Percentiles rank a stretch among this genome's conserved stretches.
Evolutionary conservation across 2,329 filamentous ascomycete species (phyloP).

Genomic region (Colletotrichum acutatum): DNA sequence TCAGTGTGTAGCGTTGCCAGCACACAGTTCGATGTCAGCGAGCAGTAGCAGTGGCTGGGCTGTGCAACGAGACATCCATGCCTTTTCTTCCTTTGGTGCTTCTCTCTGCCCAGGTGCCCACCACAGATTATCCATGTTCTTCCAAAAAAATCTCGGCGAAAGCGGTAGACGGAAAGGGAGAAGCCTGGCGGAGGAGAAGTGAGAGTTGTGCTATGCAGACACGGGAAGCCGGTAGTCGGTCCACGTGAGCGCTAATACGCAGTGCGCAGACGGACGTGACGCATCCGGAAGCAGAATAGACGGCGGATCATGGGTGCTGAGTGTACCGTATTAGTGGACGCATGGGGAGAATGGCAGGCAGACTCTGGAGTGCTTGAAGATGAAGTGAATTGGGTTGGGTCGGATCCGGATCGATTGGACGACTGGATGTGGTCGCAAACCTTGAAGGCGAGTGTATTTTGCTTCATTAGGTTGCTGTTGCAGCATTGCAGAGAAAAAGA

Average conservation of each 20-base stretch:
- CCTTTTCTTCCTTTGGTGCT: slow-evolving; percentile 1
- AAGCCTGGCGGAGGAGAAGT: background rate
- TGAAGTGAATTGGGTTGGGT: slow-evolving; percentile 13
- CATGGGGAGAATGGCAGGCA: background rate
- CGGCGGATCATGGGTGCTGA: slow-evolving; percentile 10
- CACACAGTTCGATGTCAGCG: slow-evolving; percentile 16
- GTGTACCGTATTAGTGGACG: background rate
- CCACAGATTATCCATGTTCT: background rate
- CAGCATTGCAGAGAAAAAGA: background rate
- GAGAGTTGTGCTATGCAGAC: slow-evolving; percentile 21
- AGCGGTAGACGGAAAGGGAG: slow-evolving; percentile 16
- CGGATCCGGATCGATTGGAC: slow-evolving; percentile 29
- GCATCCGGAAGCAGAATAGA: slow-evolving; percentile 13
- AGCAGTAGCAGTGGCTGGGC: slow-evolving; percentile 15
- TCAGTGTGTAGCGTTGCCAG: slow-evolving; percentile 19
- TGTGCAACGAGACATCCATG: slow-evolving; percentile 19
- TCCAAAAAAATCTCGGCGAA: background rate
- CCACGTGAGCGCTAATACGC: slow-evolving; percentile 2
- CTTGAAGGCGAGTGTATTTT: background rate
- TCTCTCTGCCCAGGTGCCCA: background rate
- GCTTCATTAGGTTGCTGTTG: background rate
- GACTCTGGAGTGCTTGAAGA: background rate
- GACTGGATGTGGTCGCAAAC: background rate
- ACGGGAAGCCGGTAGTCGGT: slow-evolving; percentile 18
- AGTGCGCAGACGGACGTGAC: slow-evolving; percentile 15